Percentiles rank a stretch among this genome's conserved stretches.
These are phyloP conservation scores for Platanthera zijinensis DNA, from an alignment of 106 monocot genomes.

Conservation along the genomic window DNA sequence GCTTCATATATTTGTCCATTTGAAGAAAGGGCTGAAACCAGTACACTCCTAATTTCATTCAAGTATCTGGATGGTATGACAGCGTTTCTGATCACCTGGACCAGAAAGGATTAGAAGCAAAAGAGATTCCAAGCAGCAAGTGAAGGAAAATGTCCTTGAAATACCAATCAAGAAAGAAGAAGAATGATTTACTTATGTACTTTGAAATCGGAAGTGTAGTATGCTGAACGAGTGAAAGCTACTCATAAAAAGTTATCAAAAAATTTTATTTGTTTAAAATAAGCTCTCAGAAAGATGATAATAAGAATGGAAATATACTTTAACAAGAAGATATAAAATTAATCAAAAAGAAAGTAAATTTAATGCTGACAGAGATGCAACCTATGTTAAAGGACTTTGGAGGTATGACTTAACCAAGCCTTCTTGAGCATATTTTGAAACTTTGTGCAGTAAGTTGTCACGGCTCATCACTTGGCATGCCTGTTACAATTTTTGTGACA, in stretches of 20 bases:
- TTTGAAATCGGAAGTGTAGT: background rate
- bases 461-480: too few relatives aligned
- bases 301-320: background rate
- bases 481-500: too few relatives aligned
- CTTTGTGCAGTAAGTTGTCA: too few relatives aligned
- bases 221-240: background rate
- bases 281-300: background rate
- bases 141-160: background rate
- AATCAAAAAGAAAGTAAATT: background rate
- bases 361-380: background rate
- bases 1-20: slow-evolving; percentile 67
- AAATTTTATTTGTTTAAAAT: background rate
- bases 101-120: slow-evolving; percentile 4
- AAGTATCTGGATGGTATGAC: slow-evolving; percentile 33
- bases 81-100: slow-evolving; percentile 49
- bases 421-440: too few relatives aligned
- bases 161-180: background rate
- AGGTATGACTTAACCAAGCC: background rate
- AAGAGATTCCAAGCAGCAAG: background rate
- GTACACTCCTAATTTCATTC: slow-evolving; percentile 58
- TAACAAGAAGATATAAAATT: background rate
- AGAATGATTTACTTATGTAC: background rate
- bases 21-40: slow-evolving; percentile 65
- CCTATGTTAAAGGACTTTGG: background rate
- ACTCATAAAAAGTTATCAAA: background rate